Conservation (phyloP, 2,329 filamentous ascomycete genomes). For the Lachnellula arida region DNA sequence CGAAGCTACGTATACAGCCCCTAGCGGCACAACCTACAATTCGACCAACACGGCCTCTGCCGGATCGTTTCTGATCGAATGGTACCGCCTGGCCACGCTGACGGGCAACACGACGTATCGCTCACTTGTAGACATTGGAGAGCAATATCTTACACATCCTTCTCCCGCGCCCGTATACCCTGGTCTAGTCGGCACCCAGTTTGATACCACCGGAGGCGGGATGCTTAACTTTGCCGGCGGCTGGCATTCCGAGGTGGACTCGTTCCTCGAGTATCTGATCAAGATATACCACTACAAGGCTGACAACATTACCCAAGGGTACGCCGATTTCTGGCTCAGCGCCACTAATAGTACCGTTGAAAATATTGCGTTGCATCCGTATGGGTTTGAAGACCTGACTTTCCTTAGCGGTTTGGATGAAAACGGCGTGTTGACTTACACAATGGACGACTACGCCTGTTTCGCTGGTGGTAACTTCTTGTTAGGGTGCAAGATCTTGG, state of each 20-base stretch:
- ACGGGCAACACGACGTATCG: slow-evolving; percentile 61
- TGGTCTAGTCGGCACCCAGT: slow-evolving; percentile 62
- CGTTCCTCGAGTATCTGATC: slow-evolving; percentile 81
- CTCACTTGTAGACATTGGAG: slow-evolving; percentile 57
- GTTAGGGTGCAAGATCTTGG: slow-evolving; percentile 65
- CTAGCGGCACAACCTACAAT: slow-evolving; percentile 29
- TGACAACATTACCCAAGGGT: slow-evolving; percentile 38
- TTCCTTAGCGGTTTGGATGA: slow-evolving; percentile 57
- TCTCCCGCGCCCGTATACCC: slow-evolving; percentile 46
- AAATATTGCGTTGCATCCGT: slow-evolving; percentile 62
- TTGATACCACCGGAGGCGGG: slow-evolving; percentile 57
- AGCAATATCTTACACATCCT: slow-evolving; percentile 58
- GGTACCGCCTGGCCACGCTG: slow-evolving; percentile 70
- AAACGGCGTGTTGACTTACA: slow-evolving; percentile 33
- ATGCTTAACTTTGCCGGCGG: slow-evolving; percentile 64
- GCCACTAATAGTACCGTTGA: slow-evolving; percentile 69
- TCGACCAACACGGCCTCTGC: slow-evolving; percentile 64
- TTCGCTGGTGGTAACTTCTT: slow-evolving; percentile 81
- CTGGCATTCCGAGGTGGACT: slow-evolving; percentile 71
- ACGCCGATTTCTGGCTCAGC: slow-evolving; percentile 49
- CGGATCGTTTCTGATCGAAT: slow-evolving; percentile 74
- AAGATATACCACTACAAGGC: slow-evolving; percentile 81
- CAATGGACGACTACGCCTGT: slow-evolving; percentile 58
- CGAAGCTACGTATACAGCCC: background rate
- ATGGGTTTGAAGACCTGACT: slow-evolving; percentile 59